Evolutionary conservation across 2,329 filamentous ascomycete species (phyloP).

Genomic region (Sporothrix mexicana): DNA sequence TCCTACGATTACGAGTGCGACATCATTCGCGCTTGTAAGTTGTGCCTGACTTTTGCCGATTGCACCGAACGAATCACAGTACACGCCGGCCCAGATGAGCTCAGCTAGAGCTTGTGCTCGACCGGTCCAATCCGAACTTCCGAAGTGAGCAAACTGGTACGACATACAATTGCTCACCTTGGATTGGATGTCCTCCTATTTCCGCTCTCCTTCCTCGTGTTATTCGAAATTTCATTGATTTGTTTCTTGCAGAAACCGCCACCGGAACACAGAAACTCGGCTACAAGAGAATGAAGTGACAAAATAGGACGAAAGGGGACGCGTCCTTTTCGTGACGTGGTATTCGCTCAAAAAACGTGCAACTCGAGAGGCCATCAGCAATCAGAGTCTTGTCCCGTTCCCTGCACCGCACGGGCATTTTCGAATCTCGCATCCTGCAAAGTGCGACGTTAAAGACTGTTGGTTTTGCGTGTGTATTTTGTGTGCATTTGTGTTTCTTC

Average conservation of each 20-base stretch:
- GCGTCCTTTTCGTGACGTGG: slow-evolving; percentile 29
- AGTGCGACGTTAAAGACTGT: too few species aligned
- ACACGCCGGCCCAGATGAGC: background rate
- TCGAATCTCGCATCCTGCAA: slow-evolving; percentile 4
- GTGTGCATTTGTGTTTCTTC: too few species aligned
- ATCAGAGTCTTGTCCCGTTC: background rate
- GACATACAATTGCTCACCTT: background rate
- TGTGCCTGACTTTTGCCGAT: slow-evolving; percentile 11
- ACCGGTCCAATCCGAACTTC: background rate
- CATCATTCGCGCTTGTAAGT: background rate
- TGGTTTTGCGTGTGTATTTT: background rate
- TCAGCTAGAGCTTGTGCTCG: too few species aligned
- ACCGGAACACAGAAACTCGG: slow-evolving; percentile 17
- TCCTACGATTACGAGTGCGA: slow-evolving; percentile 1
- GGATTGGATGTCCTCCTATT: background rate
- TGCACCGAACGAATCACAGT: slow-evolving; percentile 14
- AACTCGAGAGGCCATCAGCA: background rate
- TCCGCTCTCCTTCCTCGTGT: background rate
- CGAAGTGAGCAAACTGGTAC: background rate
- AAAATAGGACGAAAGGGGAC: background rate
- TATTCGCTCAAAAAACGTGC: slow-evolving; percentile 1
- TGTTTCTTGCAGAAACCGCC: background rate
- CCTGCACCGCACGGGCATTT: slow-evolving; percentile 19
- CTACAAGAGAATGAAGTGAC: background rate
- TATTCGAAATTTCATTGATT: background rate